Evolutionary conservation across 169 alveolate species (phyloP), one percentile per base, ranked within the genome.

Genomic region (Plasmodium berghei): DNA sequence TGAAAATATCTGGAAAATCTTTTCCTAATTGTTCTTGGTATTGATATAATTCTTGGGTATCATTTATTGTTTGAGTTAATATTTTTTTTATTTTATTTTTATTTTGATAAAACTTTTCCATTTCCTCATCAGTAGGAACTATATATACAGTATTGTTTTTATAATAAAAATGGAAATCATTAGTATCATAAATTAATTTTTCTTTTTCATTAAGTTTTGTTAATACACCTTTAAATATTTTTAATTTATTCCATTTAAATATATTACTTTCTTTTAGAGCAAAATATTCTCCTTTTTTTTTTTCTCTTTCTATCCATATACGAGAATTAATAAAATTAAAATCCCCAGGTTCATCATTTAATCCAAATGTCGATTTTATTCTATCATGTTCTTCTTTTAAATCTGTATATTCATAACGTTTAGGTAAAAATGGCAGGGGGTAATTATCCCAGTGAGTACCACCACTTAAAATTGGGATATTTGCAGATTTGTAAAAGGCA

Each of bases 401-500:
- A 48, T 34, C 94, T 1, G 24, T 93, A 91, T 34, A 93, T 86
- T 40, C 77, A n/a, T 61, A 89, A 91, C 95, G 85, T 66, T 56
- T 91, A 16, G 40, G 28, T 20, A 85, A 48, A 61, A 72, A 46
- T 59, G 94, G 93, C 20, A 77, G 45, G 5, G 89, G 89, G 20
- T 77, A 77, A 66, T 77, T 77, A 34, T 77, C 66, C 97, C 97
- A 95, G 75, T 92, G 87, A 8, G 96, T 87, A 12, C 97, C 97
- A 1, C 97, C 97, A 70, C 97, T 95, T 94, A 96, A 94, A 20
- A 95, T 95, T 22, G 97, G 97, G 52, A 92, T 91, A 58, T 92
- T 80, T 18, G 96, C 95, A 61, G 91, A 75, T 59, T 87, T 90
- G 67, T 94, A 66, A 59, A 91, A 92, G 14, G 90, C 95, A 59